Evolutionary conservation across 768 basidiomycete species (phyloP).

Genomic region (Phaeolepiota aurea): DNA sequence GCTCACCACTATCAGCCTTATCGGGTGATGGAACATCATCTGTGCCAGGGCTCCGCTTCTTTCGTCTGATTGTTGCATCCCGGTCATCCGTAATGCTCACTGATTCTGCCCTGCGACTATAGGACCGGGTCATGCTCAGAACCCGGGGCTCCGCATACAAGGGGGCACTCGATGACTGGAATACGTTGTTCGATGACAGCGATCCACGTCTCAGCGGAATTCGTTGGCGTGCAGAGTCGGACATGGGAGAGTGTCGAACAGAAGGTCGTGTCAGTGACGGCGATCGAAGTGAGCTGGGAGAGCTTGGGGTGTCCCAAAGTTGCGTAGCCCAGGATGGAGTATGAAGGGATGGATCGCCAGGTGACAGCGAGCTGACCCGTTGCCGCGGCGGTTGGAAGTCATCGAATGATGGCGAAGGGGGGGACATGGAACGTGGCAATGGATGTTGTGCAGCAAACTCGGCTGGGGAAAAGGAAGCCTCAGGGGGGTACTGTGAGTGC

Average conservation of each 20-base stretch:
- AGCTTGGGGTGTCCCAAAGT: slow-evolving; percentile 47
- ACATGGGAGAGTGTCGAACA: slow-evolving; percentile 40
- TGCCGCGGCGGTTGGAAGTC: slow-evolving; percentile 29
- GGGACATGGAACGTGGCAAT: slow-evolving; percentile 55
- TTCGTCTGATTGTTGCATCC: slow-evolving; percentile 68
- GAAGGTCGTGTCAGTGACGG: slow-evolving; percentile 35
- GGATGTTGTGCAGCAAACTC: slow-evolving; percentile 54
- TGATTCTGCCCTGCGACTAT: slow-evolving; percentile 63
- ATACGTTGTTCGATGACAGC: slow-evolving; percentile 43
- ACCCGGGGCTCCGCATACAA: slow-evolving; percentile 38
- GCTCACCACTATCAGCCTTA: slow-evolving; percentile 42
- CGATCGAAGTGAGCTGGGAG: slow-evolving; percentile 25
- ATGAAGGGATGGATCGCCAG: slow-evolving; percentile 48
- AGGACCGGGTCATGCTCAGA: slow-evolving; percentile 45
- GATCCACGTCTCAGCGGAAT: slow-evolving; percentile 36
- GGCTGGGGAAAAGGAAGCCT: slow-evolving; percentile 49
- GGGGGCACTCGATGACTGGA: slow-evolving; percentile 70
- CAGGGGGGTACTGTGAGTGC: slow-evolving; percentile 36
- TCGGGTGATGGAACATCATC: slow-evolving; percentile 26
- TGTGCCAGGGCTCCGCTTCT: slow-evolving; percentile 31
- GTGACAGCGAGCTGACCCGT: slow-evolving; percentile 48
- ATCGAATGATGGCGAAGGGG: slow-evolving; percentile 44
- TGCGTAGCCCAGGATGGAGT: slow-evolving; percentile 63
- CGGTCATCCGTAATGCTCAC: slow-evolving; percentile 52
- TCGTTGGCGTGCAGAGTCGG: slow-evolving; percentile 30